Evolutionary conservation across 192 early-diverging fungal genomes (phyloP).

Genomic region (Mortierella hygrophila): DNA sequence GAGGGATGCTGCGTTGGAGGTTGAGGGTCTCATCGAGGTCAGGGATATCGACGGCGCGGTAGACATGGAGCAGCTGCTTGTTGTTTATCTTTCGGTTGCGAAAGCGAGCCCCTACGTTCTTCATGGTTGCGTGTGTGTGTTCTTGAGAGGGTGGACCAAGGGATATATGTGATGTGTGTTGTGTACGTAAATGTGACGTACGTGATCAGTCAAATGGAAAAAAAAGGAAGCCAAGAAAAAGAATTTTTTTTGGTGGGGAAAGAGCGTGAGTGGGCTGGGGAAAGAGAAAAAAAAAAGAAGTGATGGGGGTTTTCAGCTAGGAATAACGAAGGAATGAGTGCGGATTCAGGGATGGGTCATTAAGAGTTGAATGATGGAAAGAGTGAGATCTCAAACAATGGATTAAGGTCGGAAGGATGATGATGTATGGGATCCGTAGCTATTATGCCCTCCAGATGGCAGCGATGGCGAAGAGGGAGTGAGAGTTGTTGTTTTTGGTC

Average conservation of each 20-base stretch:
- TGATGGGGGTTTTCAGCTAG: constrained; percentile 8
- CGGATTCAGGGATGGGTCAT: constrained; percentile 26
- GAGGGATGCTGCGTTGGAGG: constrained; percentile 68
- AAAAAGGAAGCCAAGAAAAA: constrained; percentile 27
- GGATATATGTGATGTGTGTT: not conserved
- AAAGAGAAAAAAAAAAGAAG: not conserved
- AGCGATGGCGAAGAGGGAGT: not conserved
- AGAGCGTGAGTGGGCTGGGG: not conserved
- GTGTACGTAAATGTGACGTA: constrained; percentile 4
- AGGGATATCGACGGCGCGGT: constrained; percentile 82
- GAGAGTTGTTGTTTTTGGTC: not conserved
- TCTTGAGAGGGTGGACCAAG: not conserved
- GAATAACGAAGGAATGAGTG: constrained; percentile 24
- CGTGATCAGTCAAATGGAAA: not conserved
- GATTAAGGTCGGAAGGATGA: constrained; percentile 37
- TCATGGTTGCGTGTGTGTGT: constrained; percentile 21
- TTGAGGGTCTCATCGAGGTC: constrained; percentile 85
- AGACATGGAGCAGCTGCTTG: constrained; percentile 86
- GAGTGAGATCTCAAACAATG: constrained; percentile 20
- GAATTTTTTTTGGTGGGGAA: not conserved
- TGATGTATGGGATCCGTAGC: constrained; percentile 25
- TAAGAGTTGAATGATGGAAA: constrained; percentile 35
- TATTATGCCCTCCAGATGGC: constrained; percentile 5
- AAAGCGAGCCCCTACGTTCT: constrained; percentile 67
- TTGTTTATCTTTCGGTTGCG: constrained; percentile 90